Evolutionary conservation across 2,329 filamentous ascomycete genomes (phyloP).

Genomic region (Fusarium sambucinum): DNA sequence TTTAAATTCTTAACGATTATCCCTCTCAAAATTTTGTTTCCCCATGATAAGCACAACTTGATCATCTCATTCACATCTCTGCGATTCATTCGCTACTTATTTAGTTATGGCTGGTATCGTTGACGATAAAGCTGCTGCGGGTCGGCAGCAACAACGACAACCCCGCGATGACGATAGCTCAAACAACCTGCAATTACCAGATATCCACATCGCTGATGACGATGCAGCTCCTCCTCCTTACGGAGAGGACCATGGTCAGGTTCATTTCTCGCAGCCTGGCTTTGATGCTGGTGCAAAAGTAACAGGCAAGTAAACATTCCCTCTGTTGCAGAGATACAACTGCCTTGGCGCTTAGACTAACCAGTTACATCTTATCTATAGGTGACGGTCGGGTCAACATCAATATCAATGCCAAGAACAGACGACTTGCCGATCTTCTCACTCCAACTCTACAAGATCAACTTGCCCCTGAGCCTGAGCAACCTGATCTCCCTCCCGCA

Average conservation of each 20-base stretch:
- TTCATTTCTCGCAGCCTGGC: constrained; percentile 71
- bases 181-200: constrained; percentile 57
- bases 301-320: constrained; percentile 61
- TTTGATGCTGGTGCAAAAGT: constrained; percentile 72
- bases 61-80: not conserved
- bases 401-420: constrained; percentile 78
- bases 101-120: constrained; percentile 46
- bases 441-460: constrained; percentile 72
- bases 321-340: not conserved
- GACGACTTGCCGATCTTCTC: constrained; percentile 74
- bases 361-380: constrained; percentile 45
- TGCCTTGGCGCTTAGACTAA: constrained; percentile 28
- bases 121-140: constrained; percentile 46
- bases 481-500: constrained; percentile 67
- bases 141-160: constrained; percentile 34
- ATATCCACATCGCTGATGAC: constrained; percentile 55
- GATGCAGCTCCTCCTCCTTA: constrained; percentile 68
- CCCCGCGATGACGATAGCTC: constrained; percentile 34
- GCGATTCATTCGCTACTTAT: constrained; percentile 5
- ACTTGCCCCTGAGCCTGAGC: constrained; percentile 61
- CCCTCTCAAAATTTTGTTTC: not conserved
- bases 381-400: constrained; percentile 85
- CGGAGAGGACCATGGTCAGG: constrained; percentile 66
- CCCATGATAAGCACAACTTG: constrained; percentile 4
- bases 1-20: constrained; percentile 1